These are phyloP conservation scores for Fusarium tricinctum DNA, from an alignment of 2,329 filamentous ascomycete genomes.

Conservation along the genomic window DNA sequence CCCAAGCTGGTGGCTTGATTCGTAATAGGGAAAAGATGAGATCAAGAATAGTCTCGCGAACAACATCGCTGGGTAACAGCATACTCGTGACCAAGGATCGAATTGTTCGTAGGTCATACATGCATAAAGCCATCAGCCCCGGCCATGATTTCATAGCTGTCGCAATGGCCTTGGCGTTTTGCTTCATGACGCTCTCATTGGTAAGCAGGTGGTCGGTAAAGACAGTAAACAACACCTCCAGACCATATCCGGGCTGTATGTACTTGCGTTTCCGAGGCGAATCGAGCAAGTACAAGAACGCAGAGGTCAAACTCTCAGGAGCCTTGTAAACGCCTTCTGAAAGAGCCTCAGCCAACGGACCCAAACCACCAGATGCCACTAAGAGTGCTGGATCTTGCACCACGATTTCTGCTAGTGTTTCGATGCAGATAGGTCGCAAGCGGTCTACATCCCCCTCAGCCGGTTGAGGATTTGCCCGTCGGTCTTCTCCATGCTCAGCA, in stretches of 20 bases:
- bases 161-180: constrained; percentile 93
- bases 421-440: constrained; percentile 88
- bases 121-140: constrained; percentile 87
- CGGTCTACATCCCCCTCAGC: constrained; percentile 84
- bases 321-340: constrained; percentile 93
- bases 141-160: constrained; percentile 94
- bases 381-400: constrained; percentile 86
- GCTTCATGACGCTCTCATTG: constrained; percentile 77
- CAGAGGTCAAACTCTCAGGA: constrained; percentile 87
- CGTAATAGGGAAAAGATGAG: constrained; percentile 83
- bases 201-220: constrained; percentile 85
- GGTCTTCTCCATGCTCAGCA: constrained; percentile 88
- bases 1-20: constrained; percentile 94
- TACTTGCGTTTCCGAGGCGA: constrained; percentile 84
- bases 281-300: constrained; percentile 92
- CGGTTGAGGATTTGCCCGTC: constrained; percentile 78
- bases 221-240: constrained; percentile 89
- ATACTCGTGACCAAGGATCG: constrained; percentile 80
- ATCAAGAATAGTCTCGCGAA: constrained; percentile 86
- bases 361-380: constrained; percentile 85
- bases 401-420: constrained; percentile 93
- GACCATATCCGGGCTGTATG: constrained; percentile 87
- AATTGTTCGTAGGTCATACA: constrained; percentile 88
- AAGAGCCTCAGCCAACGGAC: constrained; percentile 90
- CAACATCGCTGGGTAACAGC: constrained; percentile 67